Evolutionary conservation across 1,284 basidiomycete genomes (phyloP).

Genomic region (Cutaneotrichosporon spelunceum): DNA sequence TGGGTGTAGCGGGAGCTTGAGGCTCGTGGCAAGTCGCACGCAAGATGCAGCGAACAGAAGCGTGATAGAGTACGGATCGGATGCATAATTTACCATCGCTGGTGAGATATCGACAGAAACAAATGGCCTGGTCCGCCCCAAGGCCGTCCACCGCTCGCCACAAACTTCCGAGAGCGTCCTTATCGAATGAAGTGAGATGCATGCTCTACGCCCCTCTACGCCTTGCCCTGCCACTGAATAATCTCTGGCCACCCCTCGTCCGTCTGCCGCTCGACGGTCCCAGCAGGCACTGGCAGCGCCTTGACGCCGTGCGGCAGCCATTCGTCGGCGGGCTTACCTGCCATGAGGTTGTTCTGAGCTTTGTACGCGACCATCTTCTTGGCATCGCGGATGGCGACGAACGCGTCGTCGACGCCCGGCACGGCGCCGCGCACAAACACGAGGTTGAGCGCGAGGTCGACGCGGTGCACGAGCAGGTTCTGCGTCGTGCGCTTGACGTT

Average conservation of each 20-base stretch:
- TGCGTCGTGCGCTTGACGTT: slow-evolving; percentile 77
- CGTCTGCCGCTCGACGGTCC: slow-evolving; percentile 64
- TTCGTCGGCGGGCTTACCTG: slow-evolving; percentile 70
- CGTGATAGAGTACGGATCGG: no score
- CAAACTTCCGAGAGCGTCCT: no score
- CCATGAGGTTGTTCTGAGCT: slow-evolving; percentile 57
- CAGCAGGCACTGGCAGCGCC: slow-evolving; percentile 87
- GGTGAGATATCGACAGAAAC: no score
- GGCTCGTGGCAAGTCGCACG: no score
- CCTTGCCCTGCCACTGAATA: slow-evolving; percentile 43
- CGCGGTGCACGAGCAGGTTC: slow-evolving; percentile 82
- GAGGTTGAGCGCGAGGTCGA: slow-evolving; percentile 80
- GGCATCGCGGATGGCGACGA: slow-evolving; percentile 70
- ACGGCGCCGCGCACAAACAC: slow-evolving; percentile 71
- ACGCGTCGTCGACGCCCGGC: slow-evolving; percentile 56
- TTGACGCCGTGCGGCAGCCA: slow-evolving; percentile 78
- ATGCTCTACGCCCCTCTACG: slow-evolving; percentile 11
- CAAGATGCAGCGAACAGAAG: no score
- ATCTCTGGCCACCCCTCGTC: slow-evolving; percentile 43
- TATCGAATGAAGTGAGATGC: slow-evolving; percentile 9
- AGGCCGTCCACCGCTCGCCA: no score
- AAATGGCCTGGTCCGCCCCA: no score
- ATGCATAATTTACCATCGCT: no score
- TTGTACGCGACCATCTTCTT: slow-evolving; percentile 73
- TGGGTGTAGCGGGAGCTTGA: not conserved